Evolutionary conservation across 345 rosid genomes (phyloP).

Genomic region (Eucalyptus brandiana): DNA sequence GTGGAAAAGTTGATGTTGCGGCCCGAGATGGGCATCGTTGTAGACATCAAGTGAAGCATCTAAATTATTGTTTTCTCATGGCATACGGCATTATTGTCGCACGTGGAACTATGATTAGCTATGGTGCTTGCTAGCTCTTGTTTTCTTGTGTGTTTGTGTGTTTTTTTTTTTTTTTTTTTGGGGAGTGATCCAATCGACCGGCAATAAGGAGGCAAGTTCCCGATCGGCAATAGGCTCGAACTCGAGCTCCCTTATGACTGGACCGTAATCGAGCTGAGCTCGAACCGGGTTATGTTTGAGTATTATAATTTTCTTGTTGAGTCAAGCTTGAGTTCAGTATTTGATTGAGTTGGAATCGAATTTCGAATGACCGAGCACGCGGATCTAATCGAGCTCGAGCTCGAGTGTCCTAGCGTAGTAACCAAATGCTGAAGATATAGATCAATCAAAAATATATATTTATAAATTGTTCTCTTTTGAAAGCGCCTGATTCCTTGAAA

Average conservation of each 20-base stretch:
- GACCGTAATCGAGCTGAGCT: neutral
- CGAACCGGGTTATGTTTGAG: neutral
- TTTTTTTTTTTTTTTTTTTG: fast-evolving
- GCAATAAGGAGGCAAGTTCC: neutral
- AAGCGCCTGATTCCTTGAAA: neutral
- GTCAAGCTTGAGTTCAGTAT: neutral
- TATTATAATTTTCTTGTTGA: neutral
- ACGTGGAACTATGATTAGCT: neutral
- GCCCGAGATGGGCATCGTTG: neutral
- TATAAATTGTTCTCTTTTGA: neutral
- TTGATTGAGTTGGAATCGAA: neutral
- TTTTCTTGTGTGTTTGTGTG: neutral
- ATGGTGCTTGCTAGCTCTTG: neutral
- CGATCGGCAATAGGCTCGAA: neutral
- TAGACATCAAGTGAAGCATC: neutral
- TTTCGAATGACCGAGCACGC: neutral
- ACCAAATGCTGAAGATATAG: neutral
- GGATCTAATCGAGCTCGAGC: neutral
- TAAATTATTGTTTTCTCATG: neutral
- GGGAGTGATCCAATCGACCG: neutral
- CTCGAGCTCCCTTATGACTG: neutral
- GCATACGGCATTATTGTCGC: neutral
- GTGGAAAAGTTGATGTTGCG: neutral
- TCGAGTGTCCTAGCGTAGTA: neutral
- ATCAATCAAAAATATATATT: neutral